Percentiles rank a stretch among this genome's conserved stretches.
phyloP scores from a whole-genome alignment of 2,329 filamentous ascomycete species.

The Didymella arachidicola region DNA sequence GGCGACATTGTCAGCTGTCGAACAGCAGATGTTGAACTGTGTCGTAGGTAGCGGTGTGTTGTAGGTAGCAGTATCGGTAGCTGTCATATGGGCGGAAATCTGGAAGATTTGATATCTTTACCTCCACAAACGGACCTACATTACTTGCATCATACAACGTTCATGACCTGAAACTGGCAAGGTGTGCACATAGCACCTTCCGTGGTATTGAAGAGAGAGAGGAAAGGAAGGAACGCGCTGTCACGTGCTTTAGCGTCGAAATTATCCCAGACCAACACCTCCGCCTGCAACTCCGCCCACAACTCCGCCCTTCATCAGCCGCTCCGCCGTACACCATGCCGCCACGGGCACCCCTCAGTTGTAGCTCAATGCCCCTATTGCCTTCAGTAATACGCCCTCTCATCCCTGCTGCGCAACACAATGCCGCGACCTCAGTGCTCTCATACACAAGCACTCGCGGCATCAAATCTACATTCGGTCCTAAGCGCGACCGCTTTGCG shows the following conservation, averaged over 20 bases:
- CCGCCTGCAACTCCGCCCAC: conserved; percentile 4
- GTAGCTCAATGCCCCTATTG: conserved; percentile 43
- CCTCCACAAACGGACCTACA: not conserved
- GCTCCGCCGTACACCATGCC: conserved; percentile 38
- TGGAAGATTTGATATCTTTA: conserved; percentile 20
- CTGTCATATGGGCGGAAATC: conserved; percentile 19
- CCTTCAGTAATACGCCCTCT: conserved; percentile 39
- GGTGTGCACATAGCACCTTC: not conserved
- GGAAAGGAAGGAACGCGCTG: not conserved
- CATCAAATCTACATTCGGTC: conserved; percentile 66
- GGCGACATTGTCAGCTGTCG: not conserved
- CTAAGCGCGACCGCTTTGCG: conserved; percentile 62
- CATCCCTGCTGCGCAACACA: conserved; percentile 29
- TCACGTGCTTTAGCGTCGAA: conserved; percentile 22
- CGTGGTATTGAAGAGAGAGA: not conserved
- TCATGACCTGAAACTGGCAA: not conserved
- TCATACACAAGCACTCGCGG: conserved; percentile 41
- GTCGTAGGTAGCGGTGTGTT: conserved; percentile 10
- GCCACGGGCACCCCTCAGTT: conserved; percentile 45
- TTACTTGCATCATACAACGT: not conserved
- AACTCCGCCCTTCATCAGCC: conserved; percentile 9
- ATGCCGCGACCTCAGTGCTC: conserved; percentile 24
- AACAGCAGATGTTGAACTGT: not conserved
- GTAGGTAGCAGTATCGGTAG: conserved; percentile 13
- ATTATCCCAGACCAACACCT: conserved; percentile 29